Evolutionary conservation across 2,329 filamentous ascomycete genomes (phyloP).

Genomic region (Alternaria sp.): DNA sequence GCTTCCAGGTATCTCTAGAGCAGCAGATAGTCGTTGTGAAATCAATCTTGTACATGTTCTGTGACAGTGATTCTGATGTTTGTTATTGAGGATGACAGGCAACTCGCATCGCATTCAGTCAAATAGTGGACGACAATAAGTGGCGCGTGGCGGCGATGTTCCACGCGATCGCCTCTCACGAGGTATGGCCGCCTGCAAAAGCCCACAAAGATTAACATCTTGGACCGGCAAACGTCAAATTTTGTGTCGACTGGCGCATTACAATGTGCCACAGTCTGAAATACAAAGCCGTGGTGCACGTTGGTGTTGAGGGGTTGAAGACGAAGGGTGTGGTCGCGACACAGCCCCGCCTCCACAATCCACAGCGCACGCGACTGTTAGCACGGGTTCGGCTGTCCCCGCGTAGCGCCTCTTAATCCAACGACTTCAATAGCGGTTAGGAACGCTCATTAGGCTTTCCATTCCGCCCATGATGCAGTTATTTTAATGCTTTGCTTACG

Average conservation of each 20-base stretch:
- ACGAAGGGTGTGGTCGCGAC: neutral
- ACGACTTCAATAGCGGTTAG: neutral
- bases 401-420: neutral
- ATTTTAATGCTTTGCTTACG: too few relatives aligned
- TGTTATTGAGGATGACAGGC: neutral
- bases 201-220: neutral
- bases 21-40: too few relatives aligned
- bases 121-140: neutral
- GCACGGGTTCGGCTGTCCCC: constrained; percentile 1
- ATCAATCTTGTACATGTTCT: too few relatives aligned
- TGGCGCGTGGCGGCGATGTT: neutral
- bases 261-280: neutral
- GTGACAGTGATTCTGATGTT: too few relatives aligned
- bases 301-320: neutral
- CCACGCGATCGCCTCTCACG: neutral
- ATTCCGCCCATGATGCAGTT: neutral
- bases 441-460: neutral
- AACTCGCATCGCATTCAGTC: neutral
- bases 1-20: too few relatives aligned
- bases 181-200: neutral
- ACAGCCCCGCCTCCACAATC: constrained; percentile 12
- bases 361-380: constrained; percentile 16
- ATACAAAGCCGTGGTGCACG: neutral
- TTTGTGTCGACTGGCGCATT: neutral
- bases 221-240: neutral